These are phyloP conservation scores for Pascua guehoae DNA, from an alignment of 1,284 basidiomycete species.

Conservation along the genomic window DNA sequence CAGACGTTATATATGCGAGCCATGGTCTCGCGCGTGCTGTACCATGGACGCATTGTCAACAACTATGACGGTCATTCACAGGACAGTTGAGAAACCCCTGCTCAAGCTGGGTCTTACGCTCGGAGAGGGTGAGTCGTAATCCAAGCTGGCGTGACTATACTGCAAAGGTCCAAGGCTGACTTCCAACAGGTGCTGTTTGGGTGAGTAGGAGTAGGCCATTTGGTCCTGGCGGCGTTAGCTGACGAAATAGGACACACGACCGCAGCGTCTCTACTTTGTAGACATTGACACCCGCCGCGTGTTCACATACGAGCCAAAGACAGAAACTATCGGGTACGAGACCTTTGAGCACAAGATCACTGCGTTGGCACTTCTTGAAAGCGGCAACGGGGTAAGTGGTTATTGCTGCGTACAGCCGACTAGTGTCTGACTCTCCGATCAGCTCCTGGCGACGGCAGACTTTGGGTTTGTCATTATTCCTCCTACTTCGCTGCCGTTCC, in stretches of 20 bases:
- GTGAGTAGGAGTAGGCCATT: conserved; percentile 6
- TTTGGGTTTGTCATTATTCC: conserved; percentile 18
- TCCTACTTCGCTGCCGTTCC: conserved; percentile 16
- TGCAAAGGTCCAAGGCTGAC: neutral
- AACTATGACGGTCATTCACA: too few relatives aligned
- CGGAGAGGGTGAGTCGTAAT: conserved; percentile 17
- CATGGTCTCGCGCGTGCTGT: too few relatives aligned
- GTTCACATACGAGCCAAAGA: conserved; percentile 20
- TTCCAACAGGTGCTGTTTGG: conserved; percentile 4
- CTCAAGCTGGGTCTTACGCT: conserved; percentile 16
- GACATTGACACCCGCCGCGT: conserved; percentile 25
- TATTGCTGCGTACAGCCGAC: neutral
- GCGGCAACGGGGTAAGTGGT: conserved; percentile 23
- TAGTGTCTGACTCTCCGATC: neutral
- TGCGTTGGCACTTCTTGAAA: conserved; percentile 11
- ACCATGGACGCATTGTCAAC: too few relatives aligned
- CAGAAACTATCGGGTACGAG: conserved; percentile 19
- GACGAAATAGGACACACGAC: conserved; percentile 14
- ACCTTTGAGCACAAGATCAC: conserved; percentile 20
- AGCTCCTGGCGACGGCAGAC: conserved; percentile 22
- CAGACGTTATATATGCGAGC: too few relatives aligned
- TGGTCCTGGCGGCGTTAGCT: neutral
- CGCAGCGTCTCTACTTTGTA: conserved; percentile 23
- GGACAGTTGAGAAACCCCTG: conserved; percentile 15
- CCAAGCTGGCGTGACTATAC: neutral